Evolutionary conservation across 2,329 filamentous ascomycete genomes (phyloP).

Genomic region (Metarhizium guizhouense): DNA sequence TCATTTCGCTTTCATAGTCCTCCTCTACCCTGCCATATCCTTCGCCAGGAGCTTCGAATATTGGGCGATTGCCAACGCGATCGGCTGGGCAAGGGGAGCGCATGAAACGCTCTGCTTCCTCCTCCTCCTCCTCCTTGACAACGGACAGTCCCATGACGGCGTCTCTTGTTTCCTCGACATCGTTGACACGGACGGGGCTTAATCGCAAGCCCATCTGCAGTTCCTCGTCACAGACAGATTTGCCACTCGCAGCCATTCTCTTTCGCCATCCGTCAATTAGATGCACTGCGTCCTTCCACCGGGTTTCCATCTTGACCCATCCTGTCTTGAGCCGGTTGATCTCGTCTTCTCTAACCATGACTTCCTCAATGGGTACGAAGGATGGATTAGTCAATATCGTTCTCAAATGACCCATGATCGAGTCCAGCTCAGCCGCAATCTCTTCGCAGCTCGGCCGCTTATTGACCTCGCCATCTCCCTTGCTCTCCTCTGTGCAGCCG

Average conservation of each 20-base stretch:
- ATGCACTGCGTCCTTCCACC: slow-evolving; percentile 81
- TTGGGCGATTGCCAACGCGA: slow-evolving; percentile 1
- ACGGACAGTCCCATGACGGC: slow-evolving; percentile 32
- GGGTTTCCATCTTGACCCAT: slow-evolving; percentile 87
- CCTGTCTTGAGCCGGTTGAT: slow-evolving; percentile 74
- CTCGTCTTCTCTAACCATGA: slow-evolving; percentile 85
- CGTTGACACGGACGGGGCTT: slow-evolving; percentile 47
- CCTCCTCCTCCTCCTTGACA: slow-evolving; percentile 38
- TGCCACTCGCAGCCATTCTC: slow-evolving; percentile 63
- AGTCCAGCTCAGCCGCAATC: slow-evolving; percentile 65
- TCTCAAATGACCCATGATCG: slow-evolving; percentile 70
- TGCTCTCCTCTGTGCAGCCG: slow-evolving; percentile 37
- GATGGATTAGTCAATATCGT: slow-evolving; percentile 87
- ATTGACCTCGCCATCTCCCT: slow-evolving; percentile 20
- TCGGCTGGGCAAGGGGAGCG: slow-evolving; percentile 20
- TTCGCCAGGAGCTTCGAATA: slow-evolving; percentile 3
- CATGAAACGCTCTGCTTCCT: slow-evolving; percentile 7
- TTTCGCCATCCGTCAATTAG: slow-evolving; percentile 91
- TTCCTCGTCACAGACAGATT: slow-evolving; percentile 60
- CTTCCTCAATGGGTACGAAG: slow-evolving; percentile 91
- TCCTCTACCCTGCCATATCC: slow-evolving; percentile 17
- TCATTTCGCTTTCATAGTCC: slow-evolving; percentile 29
- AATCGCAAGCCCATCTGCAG: slow-evolving; percentile 59
- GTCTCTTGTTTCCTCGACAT: slow-evolving; percentile 38
- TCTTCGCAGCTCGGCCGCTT: slow-evolving; percentile 46